Evolutionary conservation across 2,329 filamentous ascomycete species (phyloP).

Genomic region (Botrytis elliptica): DNA sequence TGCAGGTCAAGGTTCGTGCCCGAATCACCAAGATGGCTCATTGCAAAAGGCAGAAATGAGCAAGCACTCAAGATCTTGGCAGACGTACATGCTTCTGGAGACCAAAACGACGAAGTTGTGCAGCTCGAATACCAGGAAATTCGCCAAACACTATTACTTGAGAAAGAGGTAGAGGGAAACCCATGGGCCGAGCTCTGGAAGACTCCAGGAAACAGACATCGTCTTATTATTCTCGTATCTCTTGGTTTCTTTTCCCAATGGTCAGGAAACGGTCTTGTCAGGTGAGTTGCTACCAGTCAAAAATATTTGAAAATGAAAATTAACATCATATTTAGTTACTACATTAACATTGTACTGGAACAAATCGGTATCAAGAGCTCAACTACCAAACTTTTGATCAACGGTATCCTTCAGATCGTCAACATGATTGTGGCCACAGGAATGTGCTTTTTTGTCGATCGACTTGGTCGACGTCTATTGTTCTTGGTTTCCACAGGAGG

Average conservation of each 20-base stretch:
- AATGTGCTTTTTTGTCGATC: constrained; percentile 38
- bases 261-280: constrained; percentile 52
- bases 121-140: constrained; percentile 46
- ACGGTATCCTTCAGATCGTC: constrained; percentile 34
- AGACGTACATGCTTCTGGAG: constrained; percentile 46
- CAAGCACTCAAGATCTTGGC: constrained; percentile 55
- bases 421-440: constrained; percentile 31
- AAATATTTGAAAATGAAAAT: background rate
- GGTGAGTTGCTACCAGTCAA: constrained; percentile 1
- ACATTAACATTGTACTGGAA: constrained; percentile 41
- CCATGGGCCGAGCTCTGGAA: constrained; percentile 49
- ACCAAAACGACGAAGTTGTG: constrained; percentile 43
- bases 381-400: constrained; percentile 41
- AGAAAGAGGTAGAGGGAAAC: constrained; percentile 47
- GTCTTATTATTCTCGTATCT: constrained; percentile 53
- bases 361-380: constrained; percentile 42
- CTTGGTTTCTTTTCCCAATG: constrained; percentile 58
- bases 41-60: constrained; percentile 65
- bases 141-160: constrained; percentile 44
- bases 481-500: constrained; percentile 33
- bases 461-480: constrained; percentile 34
- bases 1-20: constrained; percentile 38
- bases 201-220: constrained; percentile 54
- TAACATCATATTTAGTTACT: constrained; percentile 31
- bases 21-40: constrained; percentile 52